These are phyloP conservation scores for Cryptosporidium sp. DNA, from an alignment of 169 alveolate genomes.

Conservation along the genomic window DNA sequence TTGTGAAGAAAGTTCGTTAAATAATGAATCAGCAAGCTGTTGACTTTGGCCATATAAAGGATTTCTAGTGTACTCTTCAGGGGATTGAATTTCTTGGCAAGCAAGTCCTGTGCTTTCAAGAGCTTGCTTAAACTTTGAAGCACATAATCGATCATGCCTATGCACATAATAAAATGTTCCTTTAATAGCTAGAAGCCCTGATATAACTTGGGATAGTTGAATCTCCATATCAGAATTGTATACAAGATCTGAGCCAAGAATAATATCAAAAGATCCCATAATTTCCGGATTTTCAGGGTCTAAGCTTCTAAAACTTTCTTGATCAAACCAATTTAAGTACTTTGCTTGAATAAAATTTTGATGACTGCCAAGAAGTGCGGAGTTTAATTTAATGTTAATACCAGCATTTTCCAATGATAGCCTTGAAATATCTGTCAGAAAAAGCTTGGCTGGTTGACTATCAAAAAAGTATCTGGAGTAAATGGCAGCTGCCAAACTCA, in stretches of 20 bases:
- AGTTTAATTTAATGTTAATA: conserved; percentile 21
- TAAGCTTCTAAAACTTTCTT: background rate
- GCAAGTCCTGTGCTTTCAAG: conserved; percentile 12
- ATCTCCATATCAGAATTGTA: conserved; percentile 43
- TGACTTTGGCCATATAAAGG: conserved; percentile 29
- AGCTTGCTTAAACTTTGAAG: conserved; percentile 27
- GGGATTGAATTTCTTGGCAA: conserved; percentile 37
- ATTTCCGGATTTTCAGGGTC: background rate
- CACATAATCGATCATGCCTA: conserved; percentile 55
- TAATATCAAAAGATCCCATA: conserved; percentile 23
- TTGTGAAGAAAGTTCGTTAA: conserved; percentile 39
- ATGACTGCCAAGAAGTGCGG: background rate
- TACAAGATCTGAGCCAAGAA: conserved; percentile 62
- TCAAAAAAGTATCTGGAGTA: conserved; percentile 17
- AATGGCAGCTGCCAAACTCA: conserved; percentile 44
- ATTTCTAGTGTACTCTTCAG: conserved; percentile 49
- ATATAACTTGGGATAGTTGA: conserved; percentile 18
- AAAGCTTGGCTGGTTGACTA: conserved; percentile 1
- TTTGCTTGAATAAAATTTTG: conserved; percentile 2
- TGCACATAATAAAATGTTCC: conserved; percentile 55
- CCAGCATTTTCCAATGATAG: conserved; percentile 46
- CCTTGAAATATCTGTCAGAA: conserved; percentile 56
- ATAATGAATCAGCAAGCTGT: conserved; percentile 26
- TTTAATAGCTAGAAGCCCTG: conserved; percentile 2
- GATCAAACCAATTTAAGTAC: conserved; percentile 67